Conservation (phyloP, 495 filamentous ascomycete genomes). For the Cercophora newfieldiana region DNA sequence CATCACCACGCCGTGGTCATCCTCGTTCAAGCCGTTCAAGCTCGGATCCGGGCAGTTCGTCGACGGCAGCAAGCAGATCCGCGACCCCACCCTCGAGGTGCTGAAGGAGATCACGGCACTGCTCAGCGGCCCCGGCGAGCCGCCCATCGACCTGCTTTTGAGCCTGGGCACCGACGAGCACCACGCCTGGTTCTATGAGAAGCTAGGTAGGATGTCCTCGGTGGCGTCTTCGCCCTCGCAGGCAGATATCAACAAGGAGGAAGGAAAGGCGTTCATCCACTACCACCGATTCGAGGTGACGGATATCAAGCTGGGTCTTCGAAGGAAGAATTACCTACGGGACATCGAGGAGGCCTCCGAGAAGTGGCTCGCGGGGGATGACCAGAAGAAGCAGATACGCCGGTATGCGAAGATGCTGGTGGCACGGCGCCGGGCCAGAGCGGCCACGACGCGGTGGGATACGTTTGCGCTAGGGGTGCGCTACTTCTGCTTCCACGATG, state of each 20-base stretch:
- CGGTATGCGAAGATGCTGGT: constrained; percentile 30
- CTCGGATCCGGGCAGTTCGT: constrained; percentile 36
- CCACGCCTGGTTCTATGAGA: constrained; percentile 37
- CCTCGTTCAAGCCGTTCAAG: constrained; percentile 37
- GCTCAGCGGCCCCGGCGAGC: constrained; percentile 23
- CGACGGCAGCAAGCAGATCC: constrained; percentile 37
- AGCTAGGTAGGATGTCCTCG: constrained; percentile 17
- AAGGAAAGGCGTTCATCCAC: constrained; percentile 24
- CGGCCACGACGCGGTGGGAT: constrained; percentile 34
- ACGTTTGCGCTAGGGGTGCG: constrained; percentile 34
- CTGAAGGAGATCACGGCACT: constrained; percentile 32
- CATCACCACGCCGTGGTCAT: constrained; percentile 32
- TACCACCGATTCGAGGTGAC: constrained; percentile 35
- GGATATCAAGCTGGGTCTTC: constrained; percentile 26
- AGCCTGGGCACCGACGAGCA: constrained; percentile 35
- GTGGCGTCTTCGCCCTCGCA: background rate
- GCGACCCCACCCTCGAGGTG: constrained; percentile 34
- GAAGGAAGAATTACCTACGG: constrained; percentile 23
- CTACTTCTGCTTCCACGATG: constrained; percentile 31
- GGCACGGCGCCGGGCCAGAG: constrained; percentile 21
- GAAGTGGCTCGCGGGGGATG: constrained; percentile 20
- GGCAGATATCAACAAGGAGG: constrained; percentile 19
- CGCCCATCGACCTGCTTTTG: constrained; percentile 32
- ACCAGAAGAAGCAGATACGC: constrained; percentile 20
- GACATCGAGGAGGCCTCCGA: constrained; percentile 32